Percentiles rank a stretch among this genome's conserved stretches.
These are phyloP conservation scores for Boletus fagicola DNA, from an alignment of 768 basidiomycete species.

Conservation along the genomic window DNA sequence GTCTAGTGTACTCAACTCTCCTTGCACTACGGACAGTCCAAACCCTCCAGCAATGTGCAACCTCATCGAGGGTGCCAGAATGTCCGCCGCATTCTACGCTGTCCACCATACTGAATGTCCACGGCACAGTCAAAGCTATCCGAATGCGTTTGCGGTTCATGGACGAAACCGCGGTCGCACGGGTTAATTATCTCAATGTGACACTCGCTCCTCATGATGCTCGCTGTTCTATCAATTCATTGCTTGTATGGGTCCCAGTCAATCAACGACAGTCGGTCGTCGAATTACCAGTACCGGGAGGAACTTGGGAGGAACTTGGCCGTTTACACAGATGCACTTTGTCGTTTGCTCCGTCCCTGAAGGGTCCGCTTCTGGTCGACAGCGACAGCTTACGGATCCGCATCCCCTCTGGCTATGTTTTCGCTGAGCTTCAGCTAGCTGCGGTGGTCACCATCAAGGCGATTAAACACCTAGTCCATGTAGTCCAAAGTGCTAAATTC, in stretches of 20 bases:
- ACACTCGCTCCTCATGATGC: conserved; percentile 17
- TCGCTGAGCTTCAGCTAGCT: conserved; percentile 76
- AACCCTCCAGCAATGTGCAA: conserved; percentile 33
- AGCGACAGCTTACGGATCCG: conserved; percentile 70
- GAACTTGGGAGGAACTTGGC: conserved; percentile 74
- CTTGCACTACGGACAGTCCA: conserved; percentile 57
- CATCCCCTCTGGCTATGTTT: conserved; percentile 74
- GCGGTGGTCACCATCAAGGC: conserved; percentile 67
- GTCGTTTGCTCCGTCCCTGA: conserved; percentile 32
- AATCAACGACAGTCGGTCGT: conserved; percentile 35
- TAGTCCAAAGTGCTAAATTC: conserved; percentile 53
- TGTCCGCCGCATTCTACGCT: conserved; percentile 19
- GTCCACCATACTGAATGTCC: conserved; percentile 25
- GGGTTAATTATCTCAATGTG: conserved; percentile 28
- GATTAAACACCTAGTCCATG: conserved; percentile 61
- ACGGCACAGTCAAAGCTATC: conserved; percentile 40
- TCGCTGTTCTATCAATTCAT: conserved; percentile 40
- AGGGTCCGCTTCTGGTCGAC: conserved; percentile 47
- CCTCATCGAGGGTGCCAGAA: conserved; percentile 16
- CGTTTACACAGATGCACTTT: conserved; percentile 54
- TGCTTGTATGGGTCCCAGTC: conserved; percentile 59
- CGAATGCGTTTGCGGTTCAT: conserved; percentile 51
- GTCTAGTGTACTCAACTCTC: conserved; percentile 67
- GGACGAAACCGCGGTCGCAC: conserved; percentile 45
- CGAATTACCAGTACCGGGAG: conserved; percentile 26